Evolutionary conservation across 2,329 filamentous ascomycete genomes (phyloP).

Genomic region (Trichoderma aggressivum): DNA sequence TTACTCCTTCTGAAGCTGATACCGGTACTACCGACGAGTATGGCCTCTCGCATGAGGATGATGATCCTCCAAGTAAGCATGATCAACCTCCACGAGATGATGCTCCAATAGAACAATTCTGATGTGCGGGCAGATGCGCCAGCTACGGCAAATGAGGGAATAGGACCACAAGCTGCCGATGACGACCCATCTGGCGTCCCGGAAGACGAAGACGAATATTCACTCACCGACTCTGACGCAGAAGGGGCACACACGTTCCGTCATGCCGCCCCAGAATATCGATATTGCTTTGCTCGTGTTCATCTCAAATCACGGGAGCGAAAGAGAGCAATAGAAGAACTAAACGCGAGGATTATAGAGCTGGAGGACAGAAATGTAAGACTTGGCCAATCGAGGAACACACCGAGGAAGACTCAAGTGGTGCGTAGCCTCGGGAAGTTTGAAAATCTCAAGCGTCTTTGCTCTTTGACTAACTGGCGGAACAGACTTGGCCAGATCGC

Average conservation of each 20-base stretch:
- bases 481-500: neutral
- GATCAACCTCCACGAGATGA: neutral
- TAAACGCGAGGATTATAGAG: neutral
- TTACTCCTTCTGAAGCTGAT: neutral
- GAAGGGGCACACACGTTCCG: neutral
- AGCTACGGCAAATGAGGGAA: neutral
- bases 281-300: neutral
- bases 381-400: neutral
- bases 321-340: neutral
- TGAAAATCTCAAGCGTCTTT: neutral
- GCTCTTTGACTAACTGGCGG: neutral
- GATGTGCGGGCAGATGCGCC: neutral
- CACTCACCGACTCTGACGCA: slow-evolving; percentile 6
- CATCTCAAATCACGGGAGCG: slow-evolving; percentile 8
- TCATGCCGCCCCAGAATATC: neutral
- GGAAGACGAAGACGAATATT: neutral
- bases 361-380: neutral
- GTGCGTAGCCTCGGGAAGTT: neutral
- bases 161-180: neutral
- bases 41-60: neutral
- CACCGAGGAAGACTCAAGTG: neutral
- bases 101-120: neutral
- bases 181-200: neutral
- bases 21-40: neutral
- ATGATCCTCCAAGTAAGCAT: neutral